A percentile compares a stretch with the other conserved stretches of the same genome.
Evolutionary conservation across 1,139 yeast species (phyloP).

Genomic region (Geotrichum aggregatum): DNA sequence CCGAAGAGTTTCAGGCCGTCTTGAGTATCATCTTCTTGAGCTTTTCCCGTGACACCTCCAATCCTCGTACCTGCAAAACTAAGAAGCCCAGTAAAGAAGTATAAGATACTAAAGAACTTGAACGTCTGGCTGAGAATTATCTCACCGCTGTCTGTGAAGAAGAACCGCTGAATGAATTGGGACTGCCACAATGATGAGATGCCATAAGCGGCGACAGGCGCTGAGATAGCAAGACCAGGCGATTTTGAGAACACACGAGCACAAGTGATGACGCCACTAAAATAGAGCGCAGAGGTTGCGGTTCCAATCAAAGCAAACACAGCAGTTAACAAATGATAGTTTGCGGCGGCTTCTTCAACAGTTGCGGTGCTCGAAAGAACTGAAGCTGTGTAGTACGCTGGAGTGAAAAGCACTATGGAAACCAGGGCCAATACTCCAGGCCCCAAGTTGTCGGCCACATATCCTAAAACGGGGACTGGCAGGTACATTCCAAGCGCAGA

Average conservation of each 20-base stretch:
- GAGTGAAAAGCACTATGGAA: conserved; percentile 60
- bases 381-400: conserved; percentile 62
- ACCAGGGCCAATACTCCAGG: conserved; percentile 67
- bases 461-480: conserved; percentile 77
- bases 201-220: conserved; percentile 87
- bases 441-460: conserved; percentile 79
- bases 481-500: conserved; percentile 80
- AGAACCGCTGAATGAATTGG: conserved; percentile 36
- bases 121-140: conserved; percentile 43
- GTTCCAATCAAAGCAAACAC: conserved; percentile 61
- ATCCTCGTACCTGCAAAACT: conserved; percentile 31
- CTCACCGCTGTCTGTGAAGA: conserved; percentile 34
- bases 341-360: conserved; percentile 4
- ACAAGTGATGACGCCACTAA: conserved; percentile 73
- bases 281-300: conserved; percentile 77
- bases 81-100: conserved; percentile 30
- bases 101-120: conserved; percentile 50
- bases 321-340: conserved; percentile 21
- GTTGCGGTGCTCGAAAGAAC: conserved; percentile 15
- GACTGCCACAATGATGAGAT: conserved; percentile 60
- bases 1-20: background rate
- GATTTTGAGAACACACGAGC: conserved; percentile 73
- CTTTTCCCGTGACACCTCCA: conserved; percentile 14
- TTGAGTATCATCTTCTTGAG: background rate
- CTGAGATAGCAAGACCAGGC: conserved; percentile 76